Evolutionary conservation across 2,329 filamentous ascomycete species (phyloP).

Genomic region (Ophioceras dolichostomum): DNA sequence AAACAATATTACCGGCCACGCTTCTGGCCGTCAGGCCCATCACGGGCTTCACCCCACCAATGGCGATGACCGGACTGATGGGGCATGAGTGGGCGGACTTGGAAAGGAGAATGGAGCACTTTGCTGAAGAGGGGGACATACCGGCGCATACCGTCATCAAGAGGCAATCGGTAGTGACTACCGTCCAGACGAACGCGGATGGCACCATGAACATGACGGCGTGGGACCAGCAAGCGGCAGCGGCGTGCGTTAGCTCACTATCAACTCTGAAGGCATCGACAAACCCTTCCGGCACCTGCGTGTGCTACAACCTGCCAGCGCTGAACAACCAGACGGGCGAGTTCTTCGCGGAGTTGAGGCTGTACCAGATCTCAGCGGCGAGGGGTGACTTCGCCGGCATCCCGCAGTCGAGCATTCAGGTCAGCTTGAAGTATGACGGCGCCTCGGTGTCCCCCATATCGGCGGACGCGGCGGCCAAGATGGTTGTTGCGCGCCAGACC

Average conservation of each 20-base stretch:
- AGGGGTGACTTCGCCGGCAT: conserved; percentile 40
- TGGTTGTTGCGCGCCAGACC: conserved; percentile 11
- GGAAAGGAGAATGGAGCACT: conserved; percentile 17
- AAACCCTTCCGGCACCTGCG: conserved; percentile 65
- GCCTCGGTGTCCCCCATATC: conserved; percentile 36
- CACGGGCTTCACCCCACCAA: conserved; percentile 17
- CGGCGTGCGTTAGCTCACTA: conserved; percentile 48
- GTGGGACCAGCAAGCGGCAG: conserved; percentile 42
- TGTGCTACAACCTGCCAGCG: conserved; percentile 72
- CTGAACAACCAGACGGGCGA: conserved; percentile 55
- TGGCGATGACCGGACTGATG: conserved; percentile 12
- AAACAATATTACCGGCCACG: conserved; percentile 18
- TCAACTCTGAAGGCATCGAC: conserved; percentile 40
- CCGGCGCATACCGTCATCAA: conserved; percentile 6
- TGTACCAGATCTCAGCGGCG: conserved; percentile 57
- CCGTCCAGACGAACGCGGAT: conserved; percentile 24
- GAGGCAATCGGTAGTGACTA: conserved; percentile 12
- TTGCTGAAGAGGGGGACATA: conserved; percentile 9
- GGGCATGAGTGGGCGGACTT: conserved; percentile 10
- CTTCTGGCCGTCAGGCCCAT: conserved; percentile 22
- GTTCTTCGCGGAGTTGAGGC: conserved; percentile 65
- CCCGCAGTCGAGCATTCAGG: conserved; percentile 36
- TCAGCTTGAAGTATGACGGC: conserved; percentile 40
- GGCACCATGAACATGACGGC: conserved; percentile 38
- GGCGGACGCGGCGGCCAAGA: conserved; percentile 10